Conservation (phyloP, 441 rosid species). For the Hypseocharis bilobata region DNA sequence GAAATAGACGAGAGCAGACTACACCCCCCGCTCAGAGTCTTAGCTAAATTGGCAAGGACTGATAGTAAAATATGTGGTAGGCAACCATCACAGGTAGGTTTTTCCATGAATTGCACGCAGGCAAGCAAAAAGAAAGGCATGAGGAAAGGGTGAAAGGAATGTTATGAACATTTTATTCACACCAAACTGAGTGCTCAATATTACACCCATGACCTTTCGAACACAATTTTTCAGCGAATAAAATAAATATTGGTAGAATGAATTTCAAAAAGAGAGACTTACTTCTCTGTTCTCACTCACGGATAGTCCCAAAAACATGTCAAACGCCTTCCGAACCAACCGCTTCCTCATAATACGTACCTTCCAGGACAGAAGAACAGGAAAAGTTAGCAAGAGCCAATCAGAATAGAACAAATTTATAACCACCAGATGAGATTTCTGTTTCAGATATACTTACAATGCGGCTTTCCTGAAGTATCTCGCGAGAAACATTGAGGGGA, state of each 20-base stretch:
- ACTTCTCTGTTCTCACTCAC: slow-evolving; percentile 89
- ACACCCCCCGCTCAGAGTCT: not conserved
- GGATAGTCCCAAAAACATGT: slow-evolving; percentile 82
- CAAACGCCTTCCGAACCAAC: slow-evolving; percentile 84
- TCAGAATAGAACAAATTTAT: not conserved
- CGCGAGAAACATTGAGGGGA: slow-evolving; percentile 92
- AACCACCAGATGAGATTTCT: not conserved
- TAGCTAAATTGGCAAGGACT: not conserved
- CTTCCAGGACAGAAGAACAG: slow-evolving; percentile 23
- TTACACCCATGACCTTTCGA: not conserved
- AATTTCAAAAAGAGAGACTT: slow-evolving; percentile 1
- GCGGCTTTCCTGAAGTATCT: slow-evolving; percentile 94
- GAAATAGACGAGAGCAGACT: not conserved
- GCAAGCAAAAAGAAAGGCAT: not conserved
- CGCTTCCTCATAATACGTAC: slow-evolving; percentile 95
- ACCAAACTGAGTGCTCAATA: not conserved
- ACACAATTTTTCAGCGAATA: not conserved
- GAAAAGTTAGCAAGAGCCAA: not conserved
- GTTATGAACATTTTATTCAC: not conserved
- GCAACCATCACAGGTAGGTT: not conserved
- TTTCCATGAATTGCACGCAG: not conserved
- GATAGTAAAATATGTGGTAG: too few relatives aligned
- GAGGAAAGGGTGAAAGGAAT: not conserved
- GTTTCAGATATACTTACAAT: slow-evolving; percentile 40
- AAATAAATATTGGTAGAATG: not conserved